Percentiles rank a stretch among this genome's conserved stretches.
Conservation (phyloP, 495 filamentous ascomycete species). For the Hypoxylon fragiforme region DNA sequence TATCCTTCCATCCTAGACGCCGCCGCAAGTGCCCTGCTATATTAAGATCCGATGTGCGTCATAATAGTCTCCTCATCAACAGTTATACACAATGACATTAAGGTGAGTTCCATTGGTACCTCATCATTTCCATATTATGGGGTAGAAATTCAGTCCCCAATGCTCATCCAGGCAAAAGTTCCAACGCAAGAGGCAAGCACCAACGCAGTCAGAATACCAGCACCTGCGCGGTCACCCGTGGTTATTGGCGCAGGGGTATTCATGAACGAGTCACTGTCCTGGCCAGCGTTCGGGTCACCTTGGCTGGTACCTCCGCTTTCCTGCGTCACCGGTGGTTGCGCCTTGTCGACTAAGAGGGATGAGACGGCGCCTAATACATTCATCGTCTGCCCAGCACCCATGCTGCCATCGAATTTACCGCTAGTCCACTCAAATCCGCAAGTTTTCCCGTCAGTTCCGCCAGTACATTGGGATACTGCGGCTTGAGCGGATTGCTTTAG, state of each 20-base stretch:
- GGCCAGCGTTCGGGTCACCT: conserved; percentile 62
- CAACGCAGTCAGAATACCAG: conserved; percentile 58
- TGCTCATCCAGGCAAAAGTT: conserved; percentile 41
- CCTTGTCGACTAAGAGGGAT: conserved; percentile 49
- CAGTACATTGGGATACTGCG: conserved; percentile 69
- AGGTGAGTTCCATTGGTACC: background rate
- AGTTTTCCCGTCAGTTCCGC: conserved; percentile 52
- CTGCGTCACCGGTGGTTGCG: conserved; percentile 52
- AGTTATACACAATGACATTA: background rate
- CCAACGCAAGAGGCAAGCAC: conserved; percentile 28
- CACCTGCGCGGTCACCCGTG: conserved; percentile 57
- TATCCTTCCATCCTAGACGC: background rate
- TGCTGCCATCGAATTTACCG: conserved; percentile 54
- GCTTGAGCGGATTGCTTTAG: conserved; percentile 64
- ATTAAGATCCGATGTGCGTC: background rate
- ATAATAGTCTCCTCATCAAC: background rate
- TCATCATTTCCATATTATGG: background rate
- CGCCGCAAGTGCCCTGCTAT: background rate
- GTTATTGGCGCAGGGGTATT: conserved; percentile 44
- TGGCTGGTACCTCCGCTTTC: conserved; percentile 61
- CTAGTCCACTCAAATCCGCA: conserved; percentile 75
- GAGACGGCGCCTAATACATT: conserved; percentile 54
- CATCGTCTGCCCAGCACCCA: conserved; percentile 62
- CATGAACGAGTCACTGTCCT: conserved; percentile 30
- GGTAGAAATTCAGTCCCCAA: conserved; percentile 13